These are phyloP conservation scores for Gnomoniopsis sp. DNA, from an alignment of 2,329 filamentous ascomycete genomes.

Conservation along the genomic window DNA sequence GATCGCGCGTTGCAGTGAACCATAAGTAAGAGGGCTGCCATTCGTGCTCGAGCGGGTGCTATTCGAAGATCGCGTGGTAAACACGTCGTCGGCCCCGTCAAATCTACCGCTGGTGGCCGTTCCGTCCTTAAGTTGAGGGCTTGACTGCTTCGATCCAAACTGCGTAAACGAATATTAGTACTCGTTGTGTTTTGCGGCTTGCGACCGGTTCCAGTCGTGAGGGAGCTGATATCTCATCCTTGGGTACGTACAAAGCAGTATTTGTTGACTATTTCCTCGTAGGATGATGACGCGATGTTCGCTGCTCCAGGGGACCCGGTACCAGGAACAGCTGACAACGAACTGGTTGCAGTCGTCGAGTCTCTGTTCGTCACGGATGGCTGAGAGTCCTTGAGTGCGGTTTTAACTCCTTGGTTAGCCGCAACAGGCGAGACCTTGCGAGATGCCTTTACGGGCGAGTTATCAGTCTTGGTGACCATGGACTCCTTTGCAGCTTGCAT, in stretches of 20 bases:
- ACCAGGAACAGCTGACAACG: conserved; percentile 31
- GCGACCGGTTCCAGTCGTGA: conserved; percentile 22
- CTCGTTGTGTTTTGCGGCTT: conserved; percentile 20
- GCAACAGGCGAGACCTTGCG: conserved; percentile 31
- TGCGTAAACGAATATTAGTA: conserved; percentile 41
- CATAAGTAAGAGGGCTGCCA: conserved; percentile 33
- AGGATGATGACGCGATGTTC: conserved; percentile 77
- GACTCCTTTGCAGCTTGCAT: conserved; percentile 70
- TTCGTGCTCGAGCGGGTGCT: conserved; percentile 35
- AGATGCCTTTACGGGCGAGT: conserved; percentile 54
- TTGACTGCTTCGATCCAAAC: conserved; percentile 61
- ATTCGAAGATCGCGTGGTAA: conserved; percentile 28
- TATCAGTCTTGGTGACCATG: conserved; percentile 54
- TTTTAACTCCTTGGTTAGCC: conserved; percentile 4
- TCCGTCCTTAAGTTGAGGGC: conserved; percentile 47
- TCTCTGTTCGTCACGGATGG: conserved; percentile 17
- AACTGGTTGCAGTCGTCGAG: conserved; percentile 23
- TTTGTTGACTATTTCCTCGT: conserved; percentile 96
- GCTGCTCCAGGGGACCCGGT: conserved; percentile 48
- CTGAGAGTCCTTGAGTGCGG: conserved; percentile 7
- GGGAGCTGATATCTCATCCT: conserved; percentile 26
- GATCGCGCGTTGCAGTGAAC: conserved; percentile 29
- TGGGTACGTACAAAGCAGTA: conserved; percentile 97
- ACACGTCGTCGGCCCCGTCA: conserved; percentile 39
- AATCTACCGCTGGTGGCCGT: conserved; percentile 39